Base-by-base conservation (phyloP, 2,329 filamentous ascomycete species). In the Fusarium keratoplasticum region DNA sequence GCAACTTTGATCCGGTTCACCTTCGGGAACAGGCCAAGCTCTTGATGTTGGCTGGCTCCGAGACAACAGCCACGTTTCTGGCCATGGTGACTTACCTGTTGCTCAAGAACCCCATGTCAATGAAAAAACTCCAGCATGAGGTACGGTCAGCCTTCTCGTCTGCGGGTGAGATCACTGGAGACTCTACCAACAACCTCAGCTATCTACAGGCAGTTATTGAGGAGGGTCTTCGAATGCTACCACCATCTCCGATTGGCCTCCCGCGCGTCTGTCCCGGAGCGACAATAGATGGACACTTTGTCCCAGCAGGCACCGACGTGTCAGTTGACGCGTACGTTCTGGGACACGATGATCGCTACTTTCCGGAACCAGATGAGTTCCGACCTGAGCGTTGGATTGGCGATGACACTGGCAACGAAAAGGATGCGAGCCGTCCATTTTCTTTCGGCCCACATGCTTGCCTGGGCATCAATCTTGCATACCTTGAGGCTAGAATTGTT, bases 21-120 rank as follows among this genome's bases (percentile, higher is more conserved):
- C 29, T 75, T 1, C 22, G 64, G 11, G 67, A 75, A 11, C 72
- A 75, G 31, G 70, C 73, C 31, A 75, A 71, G 11, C 7, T 73
- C 13, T 18, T 75, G 3, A 64, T 71, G 11, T 0, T 73, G 6
- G 67, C 70, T 1, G 70, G 72, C 0, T 75, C 70, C 6, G 72
- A 75, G 11, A 75, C 70, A 0, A 67, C 55, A 0, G 60, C 72
- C 11, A 75, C 27, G 2, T n/a, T 66, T 1, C 31, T 75, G 3
- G 18, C 72, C 6, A 16, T 27, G 6, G 13, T 38, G 0, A 64
- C 58, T 1, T 65, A 47, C 16, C 55, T 63, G 5, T 27, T 75
- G 4, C 61, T 73, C 4, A 54, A 44, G 16, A 64, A 66, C 13
- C 67, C 67, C 5, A 16, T 27, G 0, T 50, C 44, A 8, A 25